Base-by-base conservation (phyloP, 1,284 basidiomycete species). In the Sphaerobolus stellatus region DNA sequence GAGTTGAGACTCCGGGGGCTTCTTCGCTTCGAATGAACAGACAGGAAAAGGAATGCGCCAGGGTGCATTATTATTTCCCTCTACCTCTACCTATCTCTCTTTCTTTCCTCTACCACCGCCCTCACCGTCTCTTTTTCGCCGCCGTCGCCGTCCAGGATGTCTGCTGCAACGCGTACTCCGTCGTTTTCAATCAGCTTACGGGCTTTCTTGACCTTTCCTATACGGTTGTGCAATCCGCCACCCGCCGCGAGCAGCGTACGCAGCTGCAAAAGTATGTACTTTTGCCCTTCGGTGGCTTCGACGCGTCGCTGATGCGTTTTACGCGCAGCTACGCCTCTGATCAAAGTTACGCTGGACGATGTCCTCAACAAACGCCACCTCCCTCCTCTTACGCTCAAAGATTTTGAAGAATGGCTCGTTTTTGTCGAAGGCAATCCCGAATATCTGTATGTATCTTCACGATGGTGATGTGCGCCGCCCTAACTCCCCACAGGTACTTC, bases 351-450 rank as follows among this genome's bases (percentile, higher is more conserved):
- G 27, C 76, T 89, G 41, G 82, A 88, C 44, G 87, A 89, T 64
- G 79, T 89, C 5, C 74, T 89, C 52, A 76, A 84, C 49, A 77
- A 84, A 58, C 83, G 82, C 57, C 86, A 88, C 65, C 74, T 89
- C 0, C 86, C 87, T 0, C 86, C 87, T 3, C 77, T 89, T 8
- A 85, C 82, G 72, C 75, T 90, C 60, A 90, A 90, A 67, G 88
- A 90, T 67, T 82, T 90, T 56, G 87, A 90, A 71, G 88, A 90
- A 68, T 90, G 88, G 79, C 71, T 90, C 46, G 73, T 90, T 31
- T 88, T 86, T 67, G 84, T 87, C 48, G 88, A 90, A 62, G 76
- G 77, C 50, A 76, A 75, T 45, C 80, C 83, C 25, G 86, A 89
- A 66, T 88, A 88, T 62, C 75, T 90, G 82, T 83, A 58, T 67